These are phyloP conservation scores for Malassezia sp. DNA, from an alignment of 1,284 basidiomycete species.

Conservation along the genomic window DNA sequence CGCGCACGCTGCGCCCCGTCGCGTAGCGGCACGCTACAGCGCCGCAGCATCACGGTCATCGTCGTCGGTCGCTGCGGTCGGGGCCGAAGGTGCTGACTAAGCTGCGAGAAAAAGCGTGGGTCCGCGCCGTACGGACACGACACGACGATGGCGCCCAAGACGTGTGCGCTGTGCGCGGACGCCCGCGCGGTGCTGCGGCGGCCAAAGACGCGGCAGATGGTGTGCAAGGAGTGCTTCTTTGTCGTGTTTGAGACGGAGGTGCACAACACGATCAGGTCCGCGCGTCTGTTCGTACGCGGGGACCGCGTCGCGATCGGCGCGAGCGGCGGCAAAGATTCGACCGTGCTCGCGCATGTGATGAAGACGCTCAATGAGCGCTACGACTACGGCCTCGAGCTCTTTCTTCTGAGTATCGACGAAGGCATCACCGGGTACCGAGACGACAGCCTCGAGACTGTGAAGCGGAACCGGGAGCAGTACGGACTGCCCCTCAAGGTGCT, in stretches of 20 bases:
- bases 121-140: conserved; percentile 8
- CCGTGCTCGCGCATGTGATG: conserved; percentile 92
- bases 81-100: conserved; percentile 6
- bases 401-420: conserved; percentile 92
- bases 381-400: conserved; percentile 79
- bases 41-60: no score
- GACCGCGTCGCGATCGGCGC: conserved; percentile 94
- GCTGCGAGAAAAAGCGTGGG: conserved; percentile 1
- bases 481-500: conserved; percentile 88
- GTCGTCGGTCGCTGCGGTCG: no score
- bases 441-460: conserved; percentile 96
- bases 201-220: conserved; percentile 93
- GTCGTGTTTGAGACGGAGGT: conserved; percentile 96
- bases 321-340: conserved; percentile 97
- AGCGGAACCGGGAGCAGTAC: conserved; percentile 91
- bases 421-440: conserved; percentile 97
- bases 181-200: conserved; percentile 77
- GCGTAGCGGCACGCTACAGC: no score
- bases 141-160: conserved; percentile 56
- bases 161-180: conserved; percentile 63
- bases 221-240: conserved; percentile 91
- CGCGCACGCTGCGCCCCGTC: no score
- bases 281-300: conserved; percentile 67
- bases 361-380: conserved; percentile 88
- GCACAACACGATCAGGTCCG: conserved; percentile 75